Base-by-base conservation (phyloP, 306 rosid genomes). In the Cucurbita moschata region DNA sequence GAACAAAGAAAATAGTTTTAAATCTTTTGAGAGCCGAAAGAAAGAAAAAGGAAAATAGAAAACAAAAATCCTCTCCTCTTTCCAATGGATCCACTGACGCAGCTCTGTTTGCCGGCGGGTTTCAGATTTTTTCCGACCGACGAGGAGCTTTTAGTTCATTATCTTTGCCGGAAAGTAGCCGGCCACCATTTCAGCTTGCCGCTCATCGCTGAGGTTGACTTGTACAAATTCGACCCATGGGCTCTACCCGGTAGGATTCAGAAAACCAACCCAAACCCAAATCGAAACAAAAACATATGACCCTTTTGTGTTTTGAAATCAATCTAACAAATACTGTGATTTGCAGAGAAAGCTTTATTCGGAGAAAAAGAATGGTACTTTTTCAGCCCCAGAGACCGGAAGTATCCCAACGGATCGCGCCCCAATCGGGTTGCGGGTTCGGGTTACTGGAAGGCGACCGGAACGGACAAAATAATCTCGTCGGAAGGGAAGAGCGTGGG, bases 321-420 rank as follows among this genome's bases (percentile, higher is more conserved):
- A 39, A 63, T 13, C 14, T 8, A 40, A 65, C 4, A 9, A 42
- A 4, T 6, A 26, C 46, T 63, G 3, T 73, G 16, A 35, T 7
- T 76, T 76, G 30, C 80, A 92, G 98, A 87, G 37, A 92, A 90
- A 62, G 98, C 98, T 0, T 74, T 83, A 14, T 92, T 92, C 61
- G 98, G 98, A 4, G 98, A 92, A 77, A 92, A 92, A 55, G 98
- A 92, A 72, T 92, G 98, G 98, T 92, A 92, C 40, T 92, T 92
- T 46, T 92, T 92, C 77, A 92, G 96, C 49, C 98, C 98, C 0
- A 81, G 98, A 60, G 98, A 92, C 53, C 74, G 98, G n/a, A 92
- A 92, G 66, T 92, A 92, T 47, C 98, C 98, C 0, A 92, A 92
- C n/a, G 98, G 98, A 7, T 87, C 98, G 0, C 74, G 98, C 30